These are phyloP conservation scores for Dipodascus geniculatus DNA, from an alignment of 805 yeast genomes.

Conservation along the genomic window DNA sequence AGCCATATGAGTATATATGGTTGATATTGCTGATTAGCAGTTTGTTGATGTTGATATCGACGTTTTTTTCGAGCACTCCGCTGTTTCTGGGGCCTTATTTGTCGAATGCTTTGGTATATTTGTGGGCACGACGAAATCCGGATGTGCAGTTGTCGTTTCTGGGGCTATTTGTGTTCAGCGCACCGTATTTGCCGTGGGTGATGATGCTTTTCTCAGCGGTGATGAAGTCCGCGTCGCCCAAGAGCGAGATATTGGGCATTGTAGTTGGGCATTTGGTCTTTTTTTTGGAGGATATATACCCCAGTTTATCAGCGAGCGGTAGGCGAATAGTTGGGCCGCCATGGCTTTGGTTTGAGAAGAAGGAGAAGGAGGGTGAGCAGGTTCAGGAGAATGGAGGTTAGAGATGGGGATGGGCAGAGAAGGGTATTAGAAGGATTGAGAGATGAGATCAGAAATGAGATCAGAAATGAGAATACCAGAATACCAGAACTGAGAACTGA, in stretches of 20 bases:
- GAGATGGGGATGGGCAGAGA: no score
- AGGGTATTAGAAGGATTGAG: no score
- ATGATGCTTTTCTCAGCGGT: constrained; percentile 20
- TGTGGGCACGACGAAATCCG: constrained; percentile 38
- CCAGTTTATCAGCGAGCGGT: constrained; percentile 26
- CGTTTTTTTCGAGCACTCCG: constrained; percentile 20
- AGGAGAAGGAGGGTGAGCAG: constrained; percentile 9
- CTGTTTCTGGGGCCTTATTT: constrained; percentile 30
- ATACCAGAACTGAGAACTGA: no score
- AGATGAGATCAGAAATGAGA: no score
- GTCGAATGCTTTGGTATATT: constrained; percentile 28
- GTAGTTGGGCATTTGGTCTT: constrained; percentile 33
- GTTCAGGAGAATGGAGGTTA: no score
- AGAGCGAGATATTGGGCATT: constrained; percentile 27
- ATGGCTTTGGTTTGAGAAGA: constrained; percentile 24
- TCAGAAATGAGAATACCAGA: no score
- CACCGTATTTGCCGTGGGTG: constrained; percentile 35
- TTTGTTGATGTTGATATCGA: constrained; percentile 24
- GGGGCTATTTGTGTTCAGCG: constrained; percentile 31
- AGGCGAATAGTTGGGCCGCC: constrained; percentile 30
- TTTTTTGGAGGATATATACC: constrained; percentile 32
- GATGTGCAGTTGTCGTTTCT: constrained; percentile 29
- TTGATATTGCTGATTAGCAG: constrained; percentile 23
- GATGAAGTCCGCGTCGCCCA: constrained; percentile 8
- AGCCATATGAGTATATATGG: constrained; percentile 31